These are phyloP conservation scores for Crithidia brevicula DNA, from an alignment of 208 protist species.

Conservation along the genomic window DNA sequence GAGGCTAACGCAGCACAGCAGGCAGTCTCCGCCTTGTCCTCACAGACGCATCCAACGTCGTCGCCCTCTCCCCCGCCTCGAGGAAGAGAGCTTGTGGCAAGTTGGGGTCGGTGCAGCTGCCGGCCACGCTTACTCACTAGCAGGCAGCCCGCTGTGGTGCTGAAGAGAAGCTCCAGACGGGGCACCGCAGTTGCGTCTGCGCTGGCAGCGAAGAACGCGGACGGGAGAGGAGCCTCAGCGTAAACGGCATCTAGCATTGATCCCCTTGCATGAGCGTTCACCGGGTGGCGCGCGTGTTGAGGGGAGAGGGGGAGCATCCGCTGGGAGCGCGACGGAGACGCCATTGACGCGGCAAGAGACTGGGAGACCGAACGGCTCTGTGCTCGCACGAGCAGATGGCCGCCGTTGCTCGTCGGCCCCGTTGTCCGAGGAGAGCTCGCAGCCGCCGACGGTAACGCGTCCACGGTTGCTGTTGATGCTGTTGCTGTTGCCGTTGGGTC, in stretches of 20 bases:
- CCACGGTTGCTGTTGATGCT: too few relatives aligned
- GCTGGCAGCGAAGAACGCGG: background rate
- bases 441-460: background rate
- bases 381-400: background rate
- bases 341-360: background rate
- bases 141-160: conserved; percentile 24
- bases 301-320: background rate
- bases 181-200: background rate
- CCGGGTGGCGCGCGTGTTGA: background rate
- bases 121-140: conserved; percentile 27
- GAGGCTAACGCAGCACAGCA: conserved; percentile 45
- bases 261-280: background rate
- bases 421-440: too few relatives aligned
- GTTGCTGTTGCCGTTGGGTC: conserved; percentile 26
- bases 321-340: background rate
- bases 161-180: conserved; percentile 19
- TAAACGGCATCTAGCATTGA: conserved; percentile 1
- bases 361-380: background rate
- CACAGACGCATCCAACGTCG: background rate
- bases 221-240: background rate
- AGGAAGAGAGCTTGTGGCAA: background rate
- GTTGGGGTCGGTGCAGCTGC: conserved; percentile 21
- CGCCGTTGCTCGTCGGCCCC: too few relatives aligned
- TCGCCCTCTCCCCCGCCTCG: background rate
- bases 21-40: background rate